A percentile compares a stretch with the other conserved stretches of the same genome.
phyloP scores from a whole-genome alignment of 73 alveolate genomes.

The Loxodes magnus region DNA sequence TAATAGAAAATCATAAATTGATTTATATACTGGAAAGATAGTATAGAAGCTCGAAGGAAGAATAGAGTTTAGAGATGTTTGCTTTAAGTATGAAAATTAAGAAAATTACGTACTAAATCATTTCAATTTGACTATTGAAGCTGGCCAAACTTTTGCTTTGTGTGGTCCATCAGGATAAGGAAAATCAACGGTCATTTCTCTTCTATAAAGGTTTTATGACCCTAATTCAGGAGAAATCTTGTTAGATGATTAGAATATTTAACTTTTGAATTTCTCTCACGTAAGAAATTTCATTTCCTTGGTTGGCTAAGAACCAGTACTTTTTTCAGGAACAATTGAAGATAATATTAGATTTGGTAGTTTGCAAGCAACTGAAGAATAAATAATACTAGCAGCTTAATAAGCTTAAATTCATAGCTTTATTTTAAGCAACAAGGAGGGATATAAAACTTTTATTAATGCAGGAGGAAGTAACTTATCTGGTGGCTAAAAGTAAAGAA shows the following conservation, averaged over 20 bases:
- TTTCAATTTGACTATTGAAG: slow-evolving; percentile 16
- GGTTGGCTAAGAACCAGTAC: slow-evolving; percentile 83
- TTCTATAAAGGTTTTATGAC: slow-evolving; percentile 45
- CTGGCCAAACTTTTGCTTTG: slow-evolving; percentile 33
- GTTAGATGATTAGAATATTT: slow-evolving; percentile 69
- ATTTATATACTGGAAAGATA: too few relatives aligned
- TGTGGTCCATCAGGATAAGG: slow-evolving; percentile 65
- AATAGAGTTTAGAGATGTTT: slow-evolving; percentile 44
- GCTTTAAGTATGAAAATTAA: slow-evolving; percentile 52
- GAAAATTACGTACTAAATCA: slow-evolving; percentile 33
- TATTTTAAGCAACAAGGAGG: slow-evolving; percentile 13
- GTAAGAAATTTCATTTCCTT: neutral
- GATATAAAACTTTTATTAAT: slow-evolving; percentile 32
- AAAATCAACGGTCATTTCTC: slow-evolving; percentile 39
- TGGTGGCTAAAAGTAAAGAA: slow-evolving; percentile 82
- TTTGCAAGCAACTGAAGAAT: slow-evolving; percentile 50
- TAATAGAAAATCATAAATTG: too few relatives aligned
- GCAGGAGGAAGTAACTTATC: slow-evolving; percentile 43
- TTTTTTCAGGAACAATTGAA: slow-evolving; percentile 45
- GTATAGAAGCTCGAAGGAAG: too few relatives aligned
- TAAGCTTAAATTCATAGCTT: slow-evolving; percentile 48
- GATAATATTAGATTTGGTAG: slow-evolving; percentile 52
- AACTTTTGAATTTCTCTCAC: slow-evolving; percentile 52
- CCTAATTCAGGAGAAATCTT: slow-evolving; percentile 24
- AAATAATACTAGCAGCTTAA: slow-evolving; percentile 56